phyloP scores from a whole-genome alignment of 176 grass and related monocot species.

The Oryza glaberrima region DNA sequence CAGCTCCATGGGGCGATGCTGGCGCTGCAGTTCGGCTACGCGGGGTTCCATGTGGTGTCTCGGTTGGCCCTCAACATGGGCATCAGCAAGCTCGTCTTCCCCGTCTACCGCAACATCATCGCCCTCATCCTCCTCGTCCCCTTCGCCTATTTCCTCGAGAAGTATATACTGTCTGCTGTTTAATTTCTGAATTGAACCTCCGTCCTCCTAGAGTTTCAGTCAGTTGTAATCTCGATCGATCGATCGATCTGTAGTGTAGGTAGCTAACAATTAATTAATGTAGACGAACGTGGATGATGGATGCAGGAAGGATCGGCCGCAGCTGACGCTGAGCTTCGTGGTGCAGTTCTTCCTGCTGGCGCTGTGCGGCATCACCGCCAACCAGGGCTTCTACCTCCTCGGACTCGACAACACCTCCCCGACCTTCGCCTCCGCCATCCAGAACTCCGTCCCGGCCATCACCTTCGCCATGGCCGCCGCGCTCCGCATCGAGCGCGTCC shows the following conservation, averaged over 20 bases:
- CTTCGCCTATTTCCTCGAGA: slow-evolving; percentile 96
- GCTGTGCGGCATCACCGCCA: slow-evolving; percentile 87
- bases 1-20: slow-evolving; percentile 98
- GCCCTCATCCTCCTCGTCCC: slow-evolving; percentile 86
- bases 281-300: too few species aligned
- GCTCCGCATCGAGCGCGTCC: slow-evolving; percentile 88
- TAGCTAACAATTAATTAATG: too few species aligned
- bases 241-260: too few species aligned
- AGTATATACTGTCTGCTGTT: slow-evolving; percentile 20
- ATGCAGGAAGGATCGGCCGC: slow-evolving; percentile 84
- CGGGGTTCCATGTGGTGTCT: slow-evolving; percentile 94
- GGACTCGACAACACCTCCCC: slow-evolving; percentile 94
- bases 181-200: too few species aligned
- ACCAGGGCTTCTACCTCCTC: slow-evolving; percentile 96
- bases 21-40: slow-evolving; percentile 94
- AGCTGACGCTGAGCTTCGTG: slow-evolving; percentile 62
- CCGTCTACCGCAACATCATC: slow-evolving; percentile 98
- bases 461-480: slow-evolving; percentile 96
- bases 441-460: slow-evolving; percentile 97
- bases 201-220: too few species aligned
- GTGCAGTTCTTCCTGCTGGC: slow-evolving; percentile 96
- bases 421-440: slow-evolving; percentile 94
- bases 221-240: too few species aligned
- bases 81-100: slow-evolving; percentile 98
- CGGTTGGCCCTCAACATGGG: slow-evolving; percentile 95